Percentiles rank a stretch among this genome's conserved stretches.
These are phyloP conservation scores for Aquilaria sinensis DNA, from an alignment of 345 rosid genomes.

Conservation along the genomic window DNA sequence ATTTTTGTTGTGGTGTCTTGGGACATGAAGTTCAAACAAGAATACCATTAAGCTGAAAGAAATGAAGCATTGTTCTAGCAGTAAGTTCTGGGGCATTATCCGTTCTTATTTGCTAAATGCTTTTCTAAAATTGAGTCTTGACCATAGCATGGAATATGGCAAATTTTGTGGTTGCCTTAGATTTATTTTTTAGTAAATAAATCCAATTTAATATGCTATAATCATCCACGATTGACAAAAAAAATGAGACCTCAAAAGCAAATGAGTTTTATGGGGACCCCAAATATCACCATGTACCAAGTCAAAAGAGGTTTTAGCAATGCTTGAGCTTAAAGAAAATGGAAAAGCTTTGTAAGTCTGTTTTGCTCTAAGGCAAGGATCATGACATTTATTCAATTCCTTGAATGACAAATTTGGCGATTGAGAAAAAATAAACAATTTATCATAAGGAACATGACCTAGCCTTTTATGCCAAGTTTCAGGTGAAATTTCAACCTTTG, in stretches of 20 bases:
- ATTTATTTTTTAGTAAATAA: too few species aligned
- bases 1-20: background rate
- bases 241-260: background rate
- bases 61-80: too few species aligned
- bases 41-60: too few species aligned
- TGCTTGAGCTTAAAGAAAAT: background rate
- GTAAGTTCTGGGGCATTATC: background rate
- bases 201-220: background rate
- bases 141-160: background rate
- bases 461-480: background rate
- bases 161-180: background rate
- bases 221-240: background rate
- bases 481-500: background rate
- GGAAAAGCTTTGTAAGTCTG: background rate
- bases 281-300: background rate
- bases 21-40: background rate
- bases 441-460: background rate
- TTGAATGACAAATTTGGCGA: too few species aligned
- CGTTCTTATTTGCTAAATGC: background rate
- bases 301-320: background rate
- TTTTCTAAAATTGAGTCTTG: background rate
- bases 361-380: background rate
- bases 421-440: too few species aligned
- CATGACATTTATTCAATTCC: background rate
- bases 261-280: background rate